phyloP scores from a whole-genome alignment of 2,329 filamentous ascomycete species.

The Colletotrichum sp. region DNA sequence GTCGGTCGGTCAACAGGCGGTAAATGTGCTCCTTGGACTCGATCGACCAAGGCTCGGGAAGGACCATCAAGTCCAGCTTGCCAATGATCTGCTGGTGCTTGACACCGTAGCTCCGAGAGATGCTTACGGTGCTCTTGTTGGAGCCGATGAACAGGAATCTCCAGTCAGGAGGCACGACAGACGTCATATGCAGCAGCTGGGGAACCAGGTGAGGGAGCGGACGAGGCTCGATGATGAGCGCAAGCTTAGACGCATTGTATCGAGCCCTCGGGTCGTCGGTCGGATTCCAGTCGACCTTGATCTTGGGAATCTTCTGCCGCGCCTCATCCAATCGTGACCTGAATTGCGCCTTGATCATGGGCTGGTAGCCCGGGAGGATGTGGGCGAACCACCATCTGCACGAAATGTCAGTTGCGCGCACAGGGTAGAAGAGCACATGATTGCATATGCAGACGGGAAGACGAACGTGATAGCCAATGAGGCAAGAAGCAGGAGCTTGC shows the following conservation, averaged over 20 bases:
- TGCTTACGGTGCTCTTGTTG: conserved; percentile 48
- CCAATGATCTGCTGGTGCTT: conserved; percentile 54
- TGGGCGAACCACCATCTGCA: conserved; percentile 54
- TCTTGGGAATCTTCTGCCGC: conserved; percentile 40
- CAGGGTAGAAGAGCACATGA: neutral
- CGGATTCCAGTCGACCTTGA: conserved; percentile 45
- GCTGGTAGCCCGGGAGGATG: conserved; percentile 47
- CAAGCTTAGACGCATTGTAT: conserved; percentile 56
- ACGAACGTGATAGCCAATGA: conserved; percentile 45
- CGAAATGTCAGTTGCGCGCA: neutral
- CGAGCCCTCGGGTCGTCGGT: conserved; percentile 35
- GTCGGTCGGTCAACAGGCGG: conserved; percentile 52
- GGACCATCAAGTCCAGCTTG: conserved; percentile 55
- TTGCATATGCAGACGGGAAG: neutral
- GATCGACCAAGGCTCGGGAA: conserved; percentile 54
- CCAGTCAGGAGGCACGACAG: conserved; percentile 62
- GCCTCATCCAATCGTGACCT: conserved; percentile 43
- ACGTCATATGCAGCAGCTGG: conserved; percentile 56
- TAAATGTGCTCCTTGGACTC: conserved; percentile 52
- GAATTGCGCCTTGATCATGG: conserved; percentile 43
- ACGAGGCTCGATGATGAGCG: conserved; percentile 56
- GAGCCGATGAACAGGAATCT: conserved; percentile 60
- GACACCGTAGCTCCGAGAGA: conserved; percentile 50
- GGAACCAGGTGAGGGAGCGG: conserved; percentile 53
- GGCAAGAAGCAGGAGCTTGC: conserved; percentile 36